Evolutionary conservation across 2,329 filamentous ascomycete species (phyloP).

Genomic region (Talaromyces sp.): DNA sequence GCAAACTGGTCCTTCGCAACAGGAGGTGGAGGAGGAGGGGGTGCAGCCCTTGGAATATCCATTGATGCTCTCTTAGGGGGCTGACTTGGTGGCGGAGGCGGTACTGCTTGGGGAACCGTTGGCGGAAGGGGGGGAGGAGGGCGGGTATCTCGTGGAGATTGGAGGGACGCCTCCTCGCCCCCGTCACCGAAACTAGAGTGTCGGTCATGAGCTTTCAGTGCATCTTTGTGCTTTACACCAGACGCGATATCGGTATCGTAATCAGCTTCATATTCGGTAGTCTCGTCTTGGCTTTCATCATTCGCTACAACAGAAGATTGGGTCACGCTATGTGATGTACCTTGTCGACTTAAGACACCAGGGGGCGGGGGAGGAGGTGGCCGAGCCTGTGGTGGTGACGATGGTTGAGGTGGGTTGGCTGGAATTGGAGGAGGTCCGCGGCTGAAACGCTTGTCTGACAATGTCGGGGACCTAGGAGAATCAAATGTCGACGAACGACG

Average conservation of each 20-base stretch:
- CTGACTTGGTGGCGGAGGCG: constrained; percentile 63
- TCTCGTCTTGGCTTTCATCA: constrained; percentile 68
- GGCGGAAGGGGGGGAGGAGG: constrained; percentile 52
- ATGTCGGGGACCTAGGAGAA: constrained; percentile 26
- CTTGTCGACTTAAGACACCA: constrained; percentile 51
- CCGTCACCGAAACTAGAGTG: constrained; percentile 72
- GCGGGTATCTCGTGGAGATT: constrained; percentile 40
- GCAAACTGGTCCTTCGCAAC: constrained; percentile 39
- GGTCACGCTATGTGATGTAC: constrained; percentile 50
- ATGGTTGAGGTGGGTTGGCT: constrained; percentile 30
- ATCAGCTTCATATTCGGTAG: constrained; percentile 93
- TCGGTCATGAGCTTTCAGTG: constrained; percentile 73
- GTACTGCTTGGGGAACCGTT: constrained; percentile 55
- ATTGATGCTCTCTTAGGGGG: constrained; percentile 60
- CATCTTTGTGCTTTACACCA: constrained; percentile 90
- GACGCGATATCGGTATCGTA: constrained; percentile 97
- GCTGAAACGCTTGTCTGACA: constrained; percentile 38
- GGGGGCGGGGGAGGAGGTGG: constrained; percentile 63
- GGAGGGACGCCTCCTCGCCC: constrained; percentile 51
- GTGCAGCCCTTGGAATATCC: constrained; percentile 66
- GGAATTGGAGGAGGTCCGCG: constrained; percentile 41
- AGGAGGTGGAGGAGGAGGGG: constrained; percentile 55
- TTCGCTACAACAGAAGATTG: constrained; percentile 30
- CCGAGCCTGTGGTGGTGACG: constrained; percentile 49
- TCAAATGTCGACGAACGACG: constrained; percentile 34